These are phyloP conservation scores for Fusarium gaditjirri DNA, from an alignment of 2,329 filamentous ascomycete genomes.

Conservation along the genomic window DNA sequence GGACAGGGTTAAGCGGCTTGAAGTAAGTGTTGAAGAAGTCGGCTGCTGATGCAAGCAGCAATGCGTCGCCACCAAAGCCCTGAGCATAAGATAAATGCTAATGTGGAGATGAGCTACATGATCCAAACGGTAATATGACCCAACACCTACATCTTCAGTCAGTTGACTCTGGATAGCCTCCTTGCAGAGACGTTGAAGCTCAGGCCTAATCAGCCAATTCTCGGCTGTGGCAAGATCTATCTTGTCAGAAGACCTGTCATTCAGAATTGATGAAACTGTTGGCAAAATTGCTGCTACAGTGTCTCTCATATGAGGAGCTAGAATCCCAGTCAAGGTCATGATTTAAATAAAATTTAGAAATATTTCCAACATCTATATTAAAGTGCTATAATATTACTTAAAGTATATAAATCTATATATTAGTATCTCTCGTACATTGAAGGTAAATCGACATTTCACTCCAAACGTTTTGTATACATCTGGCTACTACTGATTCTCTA, in stretches of 20 bases:
- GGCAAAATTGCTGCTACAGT: not conserved
- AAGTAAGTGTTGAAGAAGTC: not conserved
- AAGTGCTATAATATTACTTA: too few species aligned
- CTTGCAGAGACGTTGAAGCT: not conserved
- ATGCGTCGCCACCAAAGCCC: not conserved
- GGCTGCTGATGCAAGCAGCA: not conserved
- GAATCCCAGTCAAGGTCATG: not conserved
- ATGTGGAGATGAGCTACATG: not conserved
- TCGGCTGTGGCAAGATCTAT: not conserved
- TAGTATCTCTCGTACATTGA: too few species aligned
- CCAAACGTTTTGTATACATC: too few species aligned
- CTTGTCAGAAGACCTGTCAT: not conserved
- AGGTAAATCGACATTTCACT: too few species aligned
- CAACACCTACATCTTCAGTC: not conserved
- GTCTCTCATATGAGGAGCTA: not conserved
- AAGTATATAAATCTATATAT: too few species aligned
- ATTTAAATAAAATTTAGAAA: too few species aligned
- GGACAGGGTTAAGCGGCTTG: not conserved
- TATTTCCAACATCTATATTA: too few species aligned
- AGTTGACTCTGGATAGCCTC: not conserved
- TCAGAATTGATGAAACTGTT: not conserved
- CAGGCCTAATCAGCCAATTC: not conserved
- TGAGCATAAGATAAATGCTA: not conserved
- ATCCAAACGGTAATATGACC: fast-evolving
- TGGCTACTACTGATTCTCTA: too few species aligned